Evolutionary conservation across 106 monocot genomes (phyloP), one percentile per base, ranked within the genome.

Genomic region (Cymbidium sinense): DNA sequence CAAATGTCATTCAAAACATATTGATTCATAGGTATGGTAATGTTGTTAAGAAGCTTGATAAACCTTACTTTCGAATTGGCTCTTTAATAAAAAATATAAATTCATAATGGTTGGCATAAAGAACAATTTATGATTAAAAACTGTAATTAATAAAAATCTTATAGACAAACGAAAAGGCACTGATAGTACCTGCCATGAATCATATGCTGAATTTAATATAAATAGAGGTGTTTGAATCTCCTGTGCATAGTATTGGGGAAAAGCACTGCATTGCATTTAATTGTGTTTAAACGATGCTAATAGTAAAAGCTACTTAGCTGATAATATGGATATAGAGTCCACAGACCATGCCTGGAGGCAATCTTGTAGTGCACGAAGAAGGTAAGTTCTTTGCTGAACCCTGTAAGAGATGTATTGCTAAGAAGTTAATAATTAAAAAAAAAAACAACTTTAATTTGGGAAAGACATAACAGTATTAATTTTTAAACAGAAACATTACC

Each of bases 321-420:
- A 67, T 33, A n/a, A 33, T 33, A 30, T 17, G 8, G 67, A 67
- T 31, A 31, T 31, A 31, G 30, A 67, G 33, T 15, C 15, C 67
- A 52, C 70, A 77, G 78, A 98, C 98, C 94, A 88, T 80, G 62
- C 79, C 77, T 55, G 98, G 86, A 21, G 79, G 67, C 50, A 86
- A 65, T 55, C 55, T 88, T 65, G 92, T 88, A 52, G 87, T 88
- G 78, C 98, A 94, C 8, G 89, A 88, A 80, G 85, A 80, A 19
- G 94, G 94, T 75, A 98, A 83, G 86, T 90, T 92, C 88, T 92
- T 98, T 23, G 87, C 92, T 77, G 98, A 98, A 61, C 86, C 88
- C 94, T 94, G 77, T 1, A 87, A 74, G 74, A 67, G 67, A 67
- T 67, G 67, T 67, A 58, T n/a, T 58, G 23, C 58, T 3, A 58